Percentiles rank a stretch among this genome's conserved stretches.
Conservation (phyloP, 2,329 filamentous ascomycete genomes). For the Cytospora leucostoma region DNA sequence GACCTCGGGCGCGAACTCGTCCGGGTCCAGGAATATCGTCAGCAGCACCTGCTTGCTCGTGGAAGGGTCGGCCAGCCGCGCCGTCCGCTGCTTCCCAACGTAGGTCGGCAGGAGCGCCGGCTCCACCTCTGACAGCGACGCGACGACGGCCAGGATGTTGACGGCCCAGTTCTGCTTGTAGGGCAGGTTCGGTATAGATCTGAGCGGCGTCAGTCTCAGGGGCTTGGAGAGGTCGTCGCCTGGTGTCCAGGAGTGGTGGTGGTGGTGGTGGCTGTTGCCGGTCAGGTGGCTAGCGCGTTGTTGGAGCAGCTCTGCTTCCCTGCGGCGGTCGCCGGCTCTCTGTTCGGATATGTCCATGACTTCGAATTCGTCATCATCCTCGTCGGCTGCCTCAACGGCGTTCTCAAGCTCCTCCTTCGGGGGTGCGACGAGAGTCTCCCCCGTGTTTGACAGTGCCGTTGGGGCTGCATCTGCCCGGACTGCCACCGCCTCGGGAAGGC, state of each 20-base stretch:
- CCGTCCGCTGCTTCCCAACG: slow-evolving; percentile 48
- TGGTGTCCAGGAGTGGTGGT: slow-evolving; percentile 40
- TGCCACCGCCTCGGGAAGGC: neutral
- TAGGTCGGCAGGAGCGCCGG: slow-evolving; percentile 50
- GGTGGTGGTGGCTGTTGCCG: slow-evolving; percentile 26
- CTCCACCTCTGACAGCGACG: slow-evolving; percentile 49
- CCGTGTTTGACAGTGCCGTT: slow-evolving; percentile 29
- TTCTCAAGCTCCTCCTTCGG: neutral
- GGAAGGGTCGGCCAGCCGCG: slow-evolving; percentile 53
- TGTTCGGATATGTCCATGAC: slow-evolving; percentile 25
- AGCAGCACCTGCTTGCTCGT: slow-evolving; percentile 55
- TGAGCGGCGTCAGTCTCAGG: slow-evolving; percentile 54
- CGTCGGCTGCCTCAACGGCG: slow-evolving; percentile 33
- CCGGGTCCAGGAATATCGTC: slow-evolving; percentile 56
- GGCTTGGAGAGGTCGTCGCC: slow-evolving; percentile 45
- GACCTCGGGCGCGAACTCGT: slow-evolving; percentile 47
- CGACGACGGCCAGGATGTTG: slow-evolving; percentile 55
- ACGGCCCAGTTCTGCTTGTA: slow-evolving; percentile 61
- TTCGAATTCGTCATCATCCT: slow-evolving; percentile 33
- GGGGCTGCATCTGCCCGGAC: slow-evolving; percentile 25
- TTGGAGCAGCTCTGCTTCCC: slow-evolving; percentile 2
- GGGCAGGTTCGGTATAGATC: slow-evolving; percentile 52
- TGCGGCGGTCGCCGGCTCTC: slow-evolving; percentile 25
- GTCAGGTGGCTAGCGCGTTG: slow-evolving; percentile 13
- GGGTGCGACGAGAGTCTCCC: neutral